Percentiles rank a stretch among this genome's conserved stretches.
phyloP scores from a whole-genome alignment of 164 flowering plant genomes.

The Euptelea pleiosperma region DNA sequence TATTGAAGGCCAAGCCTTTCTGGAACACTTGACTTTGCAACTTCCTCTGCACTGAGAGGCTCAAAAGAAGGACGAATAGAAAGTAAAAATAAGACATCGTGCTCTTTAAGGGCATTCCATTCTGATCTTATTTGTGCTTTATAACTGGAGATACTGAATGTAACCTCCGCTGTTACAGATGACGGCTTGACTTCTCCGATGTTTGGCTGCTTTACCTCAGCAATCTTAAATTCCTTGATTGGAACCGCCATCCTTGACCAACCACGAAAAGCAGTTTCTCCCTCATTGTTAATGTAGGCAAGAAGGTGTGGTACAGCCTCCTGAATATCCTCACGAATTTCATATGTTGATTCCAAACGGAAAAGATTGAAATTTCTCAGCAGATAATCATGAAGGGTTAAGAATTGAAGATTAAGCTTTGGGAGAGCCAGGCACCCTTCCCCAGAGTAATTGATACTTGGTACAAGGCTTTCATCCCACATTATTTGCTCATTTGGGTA shows the following conservation, averaged over 20 bases:
- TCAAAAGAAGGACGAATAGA: slow-evolving; percentile 89
- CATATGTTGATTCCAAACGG: slow-evolving; percentile 97
- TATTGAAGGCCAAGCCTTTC: slow-evolving; percentile 90
- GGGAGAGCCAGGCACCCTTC: slow-evolving; percentile 99
- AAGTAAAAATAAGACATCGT: slow-evolving; percentile 92
- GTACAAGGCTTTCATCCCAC: slow-evolving; percentile 99
- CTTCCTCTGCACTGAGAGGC: slow-evolving; percentile 89
- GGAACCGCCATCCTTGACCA: slow-evolving; percentile 99
- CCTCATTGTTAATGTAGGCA: slow-evolving; percentile 87
- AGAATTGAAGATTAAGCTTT: slow-evolving; percentile 86
- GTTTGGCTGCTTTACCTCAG: slow-evolving; percentile 91
- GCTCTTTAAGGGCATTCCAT: slow-evolving; percentile 96
- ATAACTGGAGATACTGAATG: slow-evolving; percentile 85
- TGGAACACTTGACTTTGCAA: slow-evolving; percentile 79
- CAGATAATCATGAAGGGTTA: slow-evolving; percentile 97
- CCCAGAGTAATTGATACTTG: slow-evolving; percentile 97
- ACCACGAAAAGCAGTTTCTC: slow-evolving; percentile 96
- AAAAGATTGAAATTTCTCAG: slow-evolving; percentile 94
- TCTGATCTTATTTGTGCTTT: slow-evolving; percentile 82
- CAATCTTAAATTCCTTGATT: slow-evolving; percentile 69
- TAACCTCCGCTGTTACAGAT: slow-evolving; percentile 87
- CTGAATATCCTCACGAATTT: slow-evolving; percentile 97
- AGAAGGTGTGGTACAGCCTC: slow-evolving; percentile 98
- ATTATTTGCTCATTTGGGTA: slow-evolving; percentile 96
- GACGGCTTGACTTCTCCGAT: slow-evolving; percentile 98